Base-by-base conservation (phyloP, 225 moss, liverwort and hornwort genomes). In the Neckera pumila region DNA sequence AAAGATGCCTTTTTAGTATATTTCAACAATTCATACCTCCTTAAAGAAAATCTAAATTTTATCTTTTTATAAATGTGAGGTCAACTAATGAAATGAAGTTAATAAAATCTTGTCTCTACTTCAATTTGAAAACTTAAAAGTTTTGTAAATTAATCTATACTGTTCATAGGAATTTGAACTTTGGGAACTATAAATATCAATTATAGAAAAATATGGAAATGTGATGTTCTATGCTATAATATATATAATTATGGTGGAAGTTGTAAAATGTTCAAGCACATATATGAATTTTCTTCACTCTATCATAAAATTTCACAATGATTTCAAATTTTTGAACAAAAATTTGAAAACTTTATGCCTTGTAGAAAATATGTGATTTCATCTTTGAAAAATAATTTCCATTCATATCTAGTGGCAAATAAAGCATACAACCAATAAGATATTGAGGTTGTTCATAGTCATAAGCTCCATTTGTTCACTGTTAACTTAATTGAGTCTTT, bases 401-500 rank as follows among this genome's bases (percentile, higher is more conserved):
- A 40, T 4, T 38, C 23, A 38, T 38, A 69, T 38, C 13, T 21
- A 69, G 23, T 69, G 7, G 13, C 13, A 38, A 69, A 22, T 38
- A 8, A 25, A 23, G 7, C 7, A 23, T 69, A 38, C 23, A n/a
- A n/a, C 2, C 2, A n/a, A 69, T 23, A 70, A 42, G 40, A 42
- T 70, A 70, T 40, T 42, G 3, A 26, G 0, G 4, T 40, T 69
- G 26, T 25, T 42, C 3, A 40, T 25, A 14, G 8, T 42, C 3
- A 40, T 25, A 14, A 4, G 7, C 4, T 40, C 4, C 2, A 3
- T 70, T 70, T 0, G 1, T 70, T 23, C 4, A 13, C 0, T 0
- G 1, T 13, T 38, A 23, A 40, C 7, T 23, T 38, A 47, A 47
- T 69, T 36, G 11, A 66, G 3, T 11, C 11, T 66, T 6, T 2